Conservation (phyloP, 371 early-diverging fungal species). For the Phascolomyces articulosus region DNA sequence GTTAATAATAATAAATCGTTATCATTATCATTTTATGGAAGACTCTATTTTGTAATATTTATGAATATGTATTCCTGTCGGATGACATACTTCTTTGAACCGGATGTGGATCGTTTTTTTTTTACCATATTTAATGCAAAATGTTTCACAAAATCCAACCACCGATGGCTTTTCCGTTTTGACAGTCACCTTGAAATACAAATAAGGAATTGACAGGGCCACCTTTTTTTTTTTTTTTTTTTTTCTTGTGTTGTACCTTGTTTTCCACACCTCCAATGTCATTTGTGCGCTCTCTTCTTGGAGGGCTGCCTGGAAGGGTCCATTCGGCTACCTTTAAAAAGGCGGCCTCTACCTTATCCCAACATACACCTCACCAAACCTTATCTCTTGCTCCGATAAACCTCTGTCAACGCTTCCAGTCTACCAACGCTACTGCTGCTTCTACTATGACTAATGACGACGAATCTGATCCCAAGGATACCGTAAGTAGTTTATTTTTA, state of each 20-base stretch:
- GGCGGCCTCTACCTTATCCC: slow-evolving; percentile 26
- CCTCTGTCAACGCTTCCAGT: slow-evolving; percentile 41
- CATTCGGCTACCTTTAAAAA: slow-evolving; percentile 27
- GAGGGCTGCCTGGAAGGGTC: slow-evolving; percentile 44
- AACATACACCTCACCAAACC: slow-evolving; percentile 29
- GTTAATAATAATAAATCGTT: too few species aligned
- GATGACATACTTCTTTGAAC: too few species aligned
- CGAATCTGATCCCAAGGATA: slow-evolving; percentile 36
- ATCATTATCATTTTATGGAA: too few species aligned
- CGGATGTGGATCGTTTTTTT: too few species aligned
- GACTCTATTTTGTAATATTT: too few species aligned
- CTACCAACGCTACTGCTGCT: slow-evolving; percentile 22
- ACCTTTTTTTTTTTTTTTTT: neutral
- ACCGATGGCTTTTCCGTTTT: neutral
- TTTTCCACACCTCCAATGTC: slow-evolving; percentile 30
- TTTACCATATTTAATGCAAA: too few species aligned
- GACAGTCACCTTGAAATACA: neutral
- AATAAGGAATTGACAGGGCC: neutral
- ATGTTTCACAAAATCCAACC: too few species aligned
- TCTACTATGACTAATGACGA: slow-evolving; percentile 17
- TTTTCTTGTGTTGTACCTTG: neutral
- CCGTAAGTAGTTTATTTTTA: slow-evolving; percentile 32
- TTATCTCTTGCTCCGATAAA: slow-evolving; percentile 37
- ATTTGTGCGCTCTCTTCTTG: slow-evolving; percentile 50
- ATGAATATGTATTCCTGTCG: too few species aligned